Percentiles rank a stretch among this genome's conserved stretches.
phyloP scores from a whole-genome alignment of 306 rosid genomes.

The Quercus glauca region DNA sequence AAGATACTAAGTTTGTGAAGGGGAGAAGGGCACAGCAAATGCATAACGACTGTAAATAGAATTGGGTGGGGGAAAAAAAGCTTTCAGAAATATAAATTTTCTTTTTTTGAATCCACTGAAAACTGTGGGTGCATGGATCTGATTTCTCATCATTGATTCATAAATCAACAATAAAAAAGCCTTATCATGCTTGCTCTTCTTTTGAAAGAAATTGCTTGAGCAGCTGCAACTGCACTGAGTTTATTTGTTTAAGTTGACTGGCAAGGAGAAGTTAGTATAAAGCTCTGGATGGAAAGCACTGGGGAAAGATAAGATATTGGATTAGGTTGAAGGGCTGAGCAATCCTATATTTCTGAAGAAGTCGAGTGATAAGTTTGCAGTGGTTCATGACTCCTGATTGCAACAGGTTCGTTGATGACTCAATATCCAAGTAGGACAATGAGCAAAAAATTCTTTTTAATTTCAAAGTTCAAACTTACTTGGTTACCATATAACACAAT shows the following conservation, averaged over 20 bases:
- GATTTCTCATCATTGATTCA: background rate
- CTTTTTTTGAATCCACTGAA: background rate
- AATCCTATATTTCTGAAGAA: background rate
- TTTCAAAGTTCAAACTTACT: background rate
- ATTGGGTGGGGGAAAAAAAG: background rate
- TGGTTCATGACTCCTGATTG: background rate
- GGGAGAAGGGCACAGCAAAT: conserved; percentile 2
- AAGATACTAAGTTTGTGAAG: conserved; percentile 4
- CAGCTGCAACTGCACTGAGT: too few relatives aligned
- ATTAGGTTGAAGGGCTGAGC: too few relatives aligned
- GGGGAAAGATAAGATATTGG: too few relatives aligned
- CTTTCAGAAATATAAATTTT: background rate
- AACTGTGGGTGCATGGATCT: background rate
- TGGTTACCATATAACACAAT: background rate
- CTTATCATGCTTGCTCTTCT: too few relatives aligned
- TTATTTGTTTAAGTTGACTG: too few relatives aligned
- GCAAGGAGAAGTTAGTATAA: too few relatives aligned
- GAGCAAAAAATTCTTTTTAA: background rate
- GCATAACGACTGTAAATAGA: background rate
- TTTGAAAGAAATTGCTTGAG: too few relatives aligned
- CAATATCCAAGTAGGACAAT: background rate
- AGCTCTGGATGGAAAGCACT: too few relatives aligned
- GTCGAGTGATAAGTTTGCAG: background rate
- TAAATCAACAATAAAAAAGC: background rate
- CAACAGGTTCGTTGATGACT: too few relatives aligned